phyloP scores from a whole-genome alignment of 257 asterid genomes.

The Coffea canephora region DNA sequence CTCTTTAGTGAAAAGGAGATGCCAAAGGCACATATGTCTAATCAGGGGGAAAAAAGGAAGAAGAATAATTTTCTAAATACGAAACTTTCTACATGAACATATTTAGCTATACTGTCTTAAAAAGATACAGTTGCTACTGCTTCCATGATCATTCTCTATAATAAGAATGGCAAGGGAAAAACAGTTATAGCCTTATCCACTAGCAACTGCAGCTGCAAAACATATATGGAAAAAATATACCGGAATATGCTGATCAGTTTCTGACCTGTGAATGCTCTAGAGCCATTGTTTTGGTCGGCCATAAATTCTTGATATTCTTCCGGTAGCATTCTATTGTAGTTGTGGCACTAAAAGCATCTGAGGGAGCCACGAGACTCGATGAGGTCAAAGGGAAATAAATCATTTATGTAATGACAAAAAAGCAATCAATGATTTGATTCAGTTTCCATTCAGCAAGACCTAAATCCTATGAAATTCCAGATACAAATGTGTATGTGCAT shows the following conservation, averaged over 20 bases:
- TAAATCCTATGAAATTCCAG: neutral
- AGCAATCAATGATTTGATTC: neutral
- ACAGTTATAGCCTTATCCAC: neutral
- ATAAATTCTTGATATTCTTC: constrained; percentile 28
- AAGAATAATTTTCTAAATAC: neutral
- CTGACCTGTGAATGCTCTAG: constrained; percentile 33
- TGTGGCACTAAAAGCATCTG: constrained; percentile 22
- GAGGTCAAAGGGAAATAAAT: neutral
- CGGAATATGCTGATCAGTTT: neutral
- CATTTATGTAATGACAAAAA: neutral
- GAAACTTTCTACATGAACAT: neutral
- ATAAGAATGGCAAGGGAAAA: too few relatives aligned
- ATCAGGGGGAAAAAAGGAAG: too few relatives aligned
- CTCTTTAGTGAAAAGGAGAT: neutral
- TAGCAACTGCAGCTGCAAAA: neutral
- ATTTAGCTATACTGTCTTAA: neutral
- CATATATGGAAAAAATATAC: neutral
- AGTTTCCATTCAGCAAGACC: neutral
- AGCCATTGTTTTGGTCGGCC: constrained; percentile 4
- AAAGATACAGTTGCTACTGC: neutral
- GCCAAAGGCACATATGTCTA: too few relatives aligned
- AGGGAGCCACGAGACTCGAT: neutral
- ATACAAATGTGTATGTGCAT: too few relatives aligned
- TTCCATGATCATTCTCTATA: neutral
- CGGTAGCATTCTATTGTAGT: constrained; percentile 37